Evolutionary conservation across 257 asterid genomes (phyloP).

Genomic region (Gentiana straminea): DNA sequence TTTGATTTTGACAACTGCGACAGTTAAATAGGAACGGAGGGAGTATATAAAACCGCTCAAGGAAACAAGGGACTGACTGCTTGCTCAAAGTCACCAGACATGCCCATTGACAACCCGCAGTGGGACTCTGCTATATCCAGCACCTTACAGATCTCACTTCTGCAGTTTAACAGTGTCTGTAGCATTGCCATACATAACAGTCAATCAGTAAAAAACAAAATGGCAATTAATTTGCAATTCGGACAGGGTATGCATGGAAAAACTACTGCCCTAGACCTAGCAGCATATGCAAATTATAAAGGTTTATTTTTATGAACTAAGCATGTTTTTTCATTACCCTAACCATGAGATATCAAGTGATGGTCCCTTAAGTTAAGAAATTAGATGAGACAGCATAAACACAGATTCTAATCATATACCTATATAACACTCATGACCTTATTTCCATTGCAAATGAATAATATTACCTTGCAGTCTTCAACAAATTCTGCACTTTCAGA

Average conservation of each 20-base stretch:
- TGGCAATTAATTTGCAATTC: neutral
- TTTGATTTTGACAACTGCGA: no score
- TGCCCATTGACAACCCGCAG: conserved; percentile 90
- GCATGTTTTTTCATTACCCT: neutral
- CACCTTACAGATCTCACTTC: conserved; percentile 65
- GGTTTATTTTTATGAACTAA: neutral
- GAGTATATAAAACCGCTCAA: no score
- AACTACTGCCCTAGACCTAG: neutral
- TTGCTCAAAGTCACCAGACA: conserved; percentile 85
- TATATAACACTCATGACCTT: neutral
- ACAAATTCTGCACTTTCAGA: no score
- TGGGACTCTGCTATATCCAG: conserved; percentile 50
- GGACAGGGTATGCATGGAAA: neutral
- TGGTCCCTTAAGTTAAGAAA: no score
- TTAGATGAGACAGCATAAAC: neutral
- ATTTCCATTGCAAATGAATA: no score
- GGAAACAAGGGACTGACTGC: conserved; percentile 37
- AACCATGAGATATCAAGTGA: no score
- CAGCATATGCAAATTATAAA: neutral
- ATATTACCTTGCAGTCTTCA: no score
- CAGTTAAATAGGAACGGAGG: no score
- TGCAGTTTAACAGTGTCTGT: conserved; percentile 55
- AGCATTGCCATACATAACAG: conserved; percentile 12
- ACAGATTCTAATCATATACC: neutral
- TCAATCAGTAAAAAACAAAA: neutral